Base-by-base conservation (phyloP, 345 rosid genomes). In the Conringia planisiliqua region DNA sequence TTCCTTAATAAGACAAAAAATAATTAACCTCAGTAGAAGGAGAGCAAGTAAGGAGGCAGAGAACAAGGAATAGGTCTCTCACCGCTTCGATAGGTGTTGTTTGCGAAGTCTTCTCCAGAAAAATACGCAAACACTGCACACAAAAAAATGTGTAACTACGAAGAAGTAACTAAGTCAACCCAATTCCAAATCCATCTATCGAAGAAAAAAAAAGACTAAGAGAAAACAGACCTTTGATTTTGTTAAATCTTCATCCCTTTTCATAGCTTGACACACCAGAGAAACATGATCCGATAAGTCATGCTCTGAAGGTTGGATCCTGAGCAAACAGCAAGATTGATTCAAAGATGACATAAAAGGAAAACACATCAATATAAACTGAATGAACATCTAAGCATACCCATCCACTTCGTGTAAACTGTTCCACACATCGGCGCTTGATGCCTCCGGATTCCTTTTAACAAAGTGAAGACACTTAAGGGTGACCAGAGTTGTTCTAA, bases 271-370 rank as follows among this genome's bases (percentile, higher is more conserved):
- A 62, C 44, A 62, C 18, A 90, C 77, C 61, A 90, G 69, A 64
- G 62, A 62, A 63, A 84, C 58, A 66, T 86, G 86, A 71, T 82
- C 78, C 38, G 77, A 68, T 64, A 85, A 82, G 61, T 90, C 93
- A 62, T 71, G 22, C 39, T 74, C 79, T 48, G 85, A 84, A 78
- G 89, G 86, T 63, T 78, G 74, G 55, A 76, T 67, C 52, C 86
- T 89, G 60, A 17, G 0, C 3, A 0, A 66, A 33, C 16, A 66
- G 0, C 39, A 58, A 26, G 27, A 35, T 4, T 1, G 1, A 16
- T 8, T 57, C 48, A 46, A 32, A 65, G 8, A 44, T 16, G 20
- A 44, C 18, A 65, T 33, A 55, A 52, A 13, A 55, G 70, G 16
- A 52, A 64, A 54, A 55, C 38, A 42, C 7, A 61, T 22, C 38